Percentiles rank a stretch among this genome's conserved stretches.
These are phyloP conservation scores for Epichloe hybrida DNA, from an alignment of 2,329 filamentous ascomycete species.

Conservation along the genomic window DNA sequence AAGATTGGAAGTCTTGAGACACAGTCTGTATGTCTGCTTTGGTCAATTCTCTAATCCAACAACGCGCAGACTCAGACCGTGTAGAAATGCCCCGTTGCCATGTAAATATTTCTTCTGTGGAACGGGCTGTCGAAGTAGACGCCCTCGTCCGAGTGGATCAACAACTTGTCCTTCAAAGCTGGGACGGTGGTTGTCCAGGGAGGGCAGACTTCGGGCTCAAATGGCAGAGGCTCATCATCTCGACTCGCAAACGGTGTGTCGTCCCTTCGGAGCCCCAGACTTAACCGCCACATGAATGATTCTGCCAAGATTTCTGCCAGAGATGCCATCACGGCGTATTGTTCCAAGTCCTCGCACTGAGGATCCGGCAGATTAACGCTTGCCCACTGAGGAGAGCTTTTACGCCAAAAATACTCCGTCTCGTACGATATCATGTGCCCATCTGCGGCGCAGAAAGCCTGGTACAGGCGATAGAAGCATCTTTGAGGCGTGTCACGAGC, in stretches of 20 bases:
- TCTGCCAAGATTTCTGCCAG: constrained; percentile 11
- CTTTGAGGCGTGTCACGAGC: constrained; percentile 14
- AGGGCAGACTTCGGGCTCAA: constrained; percentile 3
- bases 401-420: constrained; percentile 16
- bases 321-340: constrained; percentile 13
- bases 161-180: constrained; percentile 1
- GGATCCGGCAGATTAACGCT: constrained; percentile 10
- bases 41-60: too few species aligned
- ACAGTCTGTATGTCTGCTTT: too few species aligned
- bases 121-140: constrained; percentile 6
- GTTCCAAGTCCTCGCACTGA: constrained; percentile 10
- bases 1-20: background rate
- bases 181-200: constrained; percentile 4
- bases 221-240: constrained; percentile 1
- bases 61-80: constrained; percentile 7
- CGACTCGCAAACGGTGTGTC: constrained; percentile 1
- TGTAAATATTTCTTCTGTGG: constrained; percentile 6
- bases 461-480: constrained; percentile 16
- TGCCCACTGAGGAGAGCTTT: constrained; percentile 10
- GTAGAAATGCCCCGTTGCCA: constrained; percentile 6
- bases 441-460: constrained; percentile 14
- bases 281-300: constrained; percentile 14
- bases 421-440: constrained; percentile 13
- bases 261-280: constrained; percentile 9
- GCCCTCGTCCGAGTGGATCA: constrained; percentile 1